Evolutionary conservation across 1,284 basidiomycete genomes (phyloP), one percentile per base, ranked within the genome.

Genomic region (Ganoderma meredithae): DNA sequence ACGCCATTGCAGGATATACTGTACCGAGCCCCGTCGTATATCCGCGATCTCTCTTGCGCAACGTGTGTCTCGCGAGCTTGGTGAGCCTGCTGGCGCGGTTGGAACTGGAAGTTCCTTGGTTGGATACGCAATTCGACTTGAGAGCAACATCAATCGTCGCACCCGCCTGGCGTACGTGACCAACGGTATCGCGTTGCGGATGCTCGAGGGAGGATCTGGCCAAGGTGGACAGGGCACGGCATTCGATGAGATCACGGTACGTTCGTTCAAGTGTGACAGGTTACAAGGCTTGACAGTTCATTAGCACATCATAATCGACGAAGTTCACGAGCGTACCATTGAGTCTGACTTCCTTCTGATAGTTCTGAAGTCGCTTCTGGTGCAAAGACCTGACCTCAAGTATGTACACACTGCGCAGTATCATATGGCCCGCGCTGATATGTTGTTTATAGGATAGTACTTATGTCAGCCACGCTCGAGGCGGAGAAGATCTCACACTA

Each of bases 381-480:
- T 87, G 64, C 89, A 93, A 71, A 88, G 95, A 27, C 88, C 90
- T 58, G 91, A 97, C 74, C 84, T 99, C 62, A 97, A 95, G 94
- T 93, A 72, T 72, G 82, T 74, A 27, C 33, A 25, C 22, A 53
- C 25, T 49, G 13, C 40, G 55, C 69, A 27, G 3, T 61, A 40
- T 27, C 13, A 5, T 27, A 33, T 69, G 31, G 31, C 55, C 4
- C 39, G 25, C 55, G 2, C n/a, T 71, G 49, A 33, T 47, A n/a
- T 1, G 3, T 59, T 36, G 6, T 1, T 43, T n/a, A 19, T 69
- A 96, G 95, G 81, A 89, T 99, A 40, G 89, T 99, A 41, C 86
- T 99, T 65, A 99, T 99, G 98, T 98, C 96, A 31, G 98, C 98
- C 0, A 99, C 98, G 0, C 86, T 99, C 39, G 96, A 99, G 76